phyloP scores from a whole-genome alignment of 257 asterid genomes.

The Solanum chaucha region DNA sequence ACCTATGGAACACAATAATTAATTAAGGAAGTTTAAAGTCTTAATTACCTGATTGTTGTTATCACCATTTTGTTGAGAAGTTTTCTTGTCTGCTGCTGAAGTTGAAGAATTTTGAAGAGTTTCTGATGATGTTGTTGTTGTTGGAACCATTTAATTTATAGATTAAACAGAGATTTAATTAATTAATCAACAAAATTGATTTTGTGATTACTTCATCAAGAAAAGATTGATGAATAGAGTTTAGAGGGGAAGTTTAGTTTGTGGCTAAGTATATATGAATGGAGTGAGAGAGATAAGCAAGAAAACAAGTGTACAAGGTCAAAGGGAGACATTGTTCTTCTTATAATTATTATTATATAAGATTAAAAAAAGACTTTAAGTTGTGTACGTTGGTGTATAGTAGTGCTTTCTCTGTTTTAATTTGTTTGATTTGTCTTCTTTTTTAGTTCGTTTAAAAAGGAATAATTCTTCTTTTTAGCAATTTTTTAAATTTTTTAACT shows the following conservation, averaged over 20 bases:
- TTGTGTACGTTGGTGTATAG: not conserved
- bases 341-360: too few relatives aligned
- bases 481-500: too few relatives aligned
- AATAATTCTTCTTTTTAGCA: too few relatives aligned
- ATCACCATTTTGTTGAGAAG: not conserved
- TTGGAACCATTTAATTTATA: not conserved
- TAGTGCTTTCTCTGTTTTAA: too few relatives aligned
- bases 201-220: not conserved
- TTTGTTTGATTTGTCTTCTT: not conserved
- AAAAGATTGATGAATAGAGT: not conserved
- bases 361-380: not conserved
- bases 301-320: not conserved
- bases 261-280: not conserved
- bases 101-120: not conserved
- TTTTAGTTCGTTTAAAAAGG: too few relatives aligned
- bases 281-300: not conserved
- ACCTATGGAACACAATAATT: not conserved
- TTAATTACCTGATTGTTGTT: not conserved
- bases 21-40: not conserved
- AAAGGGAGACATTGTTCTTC: not conserved
- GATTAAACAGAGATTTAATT: not conserved
- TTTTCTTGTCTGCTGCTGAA: not conserved
- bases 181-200: not conserved
- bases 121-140: not conserved
- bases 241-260: not conserved